Conservation (phyloP, 1,284 basidiomycete genomes). For the Ustilago trichophora region DNA sequence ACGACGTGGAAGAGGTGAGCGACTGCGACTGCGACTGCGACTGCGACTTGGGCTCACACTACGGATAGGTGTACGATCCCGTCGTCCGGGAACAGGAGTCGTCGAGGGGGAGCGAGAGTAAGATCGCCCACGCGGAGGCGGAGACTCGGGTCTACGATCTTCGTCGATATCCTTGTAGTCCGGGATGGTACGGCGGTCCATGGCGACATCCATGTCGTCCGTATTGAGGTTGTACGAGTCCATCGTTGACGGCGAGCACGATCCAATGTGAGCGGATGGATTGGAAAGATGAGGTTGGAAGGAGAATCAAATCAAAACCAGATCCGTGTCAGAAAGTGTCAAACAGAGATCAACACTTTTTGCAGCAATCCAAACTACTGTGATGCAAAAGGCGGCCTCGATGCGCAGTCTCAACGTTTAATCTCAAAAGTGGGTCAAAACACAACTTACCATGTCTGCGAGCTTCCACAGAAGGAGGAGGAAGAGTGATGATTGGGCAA, state of each 20-base stretch:
- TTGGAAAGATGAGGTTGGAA: too few species aligned
- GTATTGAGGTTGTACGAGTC: slow-evolving; percentile 5
- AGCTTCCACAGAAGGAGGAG: too few species aligned
- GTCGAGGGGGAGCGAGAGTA: slow-evolving; percentile 42
- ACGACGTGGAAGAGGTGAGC: slow-evolving; percentile 17
- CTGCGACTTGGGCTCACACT: slow-evolving; percentile 12
- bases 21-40: slow-evolving; percentile 16
- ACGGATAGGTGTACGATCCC: slow-evolving; percentile 16
- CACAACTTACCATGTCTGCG: slow-evolving; percentile 14
- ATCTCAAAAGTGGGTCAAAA: too few species aligned
- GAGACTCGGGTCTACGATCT: slow-evolving; percentile 30
- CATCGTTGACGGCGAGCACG: slow-evolving; percentile 7
- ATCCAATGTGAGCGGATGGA: too few species aligned
- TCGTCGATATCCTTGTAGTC: slow-evolving; percentile 46
- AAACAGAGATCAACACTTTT: too few species aligned
- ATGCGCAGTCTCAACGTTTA: too few species aligned
- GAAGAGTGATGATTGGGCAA: neutral
- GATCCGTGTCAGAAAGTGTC: too few species aligned
- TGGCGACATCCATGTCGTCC: slow-evolving; percentile 8
- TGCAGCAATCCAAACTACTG: too few species aligned
- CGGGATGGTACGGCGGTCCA: slow-evolving; percentile 23
- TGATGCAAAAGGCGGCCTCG: too few species aligned
- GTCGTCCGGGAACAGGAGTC: slow-evolving; percentile 34
- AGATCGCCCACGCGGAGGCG: slow-evolving; percentile 35
- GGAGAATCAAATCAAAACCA: too few species aligned